Evolutionary conservation across 2,329 filamentous ascomycete genomes (phyloP).

Genomic region (Fusarium sp.): DNA sequence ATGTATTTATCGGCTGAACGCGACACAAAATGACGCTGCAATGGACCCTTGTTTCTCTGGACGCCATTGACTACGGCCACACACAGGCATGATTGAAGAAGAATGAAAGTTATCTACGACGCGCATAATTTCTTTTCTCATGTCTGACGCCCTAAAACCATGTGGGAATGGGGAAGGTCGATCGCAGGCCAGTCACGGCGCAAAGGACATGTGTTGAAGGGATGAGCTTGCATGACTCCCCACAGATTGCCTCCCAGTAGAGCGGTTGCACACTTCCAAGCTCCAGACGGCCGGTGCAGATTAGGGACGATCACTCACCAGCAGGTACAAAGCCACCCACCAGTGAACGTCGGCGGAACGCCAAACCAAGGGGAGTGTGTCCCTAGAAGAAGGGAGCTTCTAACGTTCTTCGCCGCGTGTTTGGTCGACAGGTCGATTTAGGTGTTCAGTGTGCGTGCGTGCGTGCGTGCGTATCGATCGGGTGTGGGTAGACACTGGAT

Average conservation of each 20-base stretch:
- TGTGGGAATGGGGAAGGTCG: slow-evolving; percentile 24
- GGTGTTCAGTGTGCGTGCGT: slow-evolving; percentile 29
- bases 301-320: slow-evolving; percentile 24
- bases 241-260: slow-evolving; percentile 20
- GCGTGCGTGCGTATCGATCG: slow-evolving; percentile 35
- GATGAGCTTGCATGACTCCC: slow-evolving; percentile 3
- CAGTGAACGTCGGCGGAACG: slow-evolving; percentile 19
- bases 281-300: slow-evolving; percentile 27
- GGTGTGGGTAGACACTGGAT: slow-evolving; percentile 39
- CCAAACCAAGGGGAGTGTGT: slow-evolving; percentile 24
- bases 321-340: neutral
- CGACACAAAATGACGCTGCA: slow-evolving; percentile 30
- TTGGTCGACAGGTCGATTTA: slow-evolving; percentile 35
- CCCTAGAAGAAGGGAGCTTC: slow-evolving; percentile 16
- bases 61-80: slow-evolving; percentile 11
- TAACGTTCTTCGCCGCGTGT: slow-evolving; percentile 21
- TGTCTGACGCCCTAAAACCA: slow-evolving; percentile 18
- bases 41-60: slow-evolving; percentile 17
- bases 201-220: slow-evolving; percentile 11
- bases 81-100: slow-evolving; percentile 25
- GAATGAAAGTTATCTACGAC: slow-evolving; percentile 17
- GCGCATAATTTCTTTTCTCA: slow-evolving; percentile 11
- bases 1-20: slow-evolving; percentile 29
- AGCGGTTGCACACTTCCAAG: slow-evolving; percentile 18
- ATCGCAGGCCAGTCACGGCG: slow-evolving; percentile 27